phyloP scores from a whole-genome alignment of 106 monocot species.

The Xerophyta viscosa region DNA sequence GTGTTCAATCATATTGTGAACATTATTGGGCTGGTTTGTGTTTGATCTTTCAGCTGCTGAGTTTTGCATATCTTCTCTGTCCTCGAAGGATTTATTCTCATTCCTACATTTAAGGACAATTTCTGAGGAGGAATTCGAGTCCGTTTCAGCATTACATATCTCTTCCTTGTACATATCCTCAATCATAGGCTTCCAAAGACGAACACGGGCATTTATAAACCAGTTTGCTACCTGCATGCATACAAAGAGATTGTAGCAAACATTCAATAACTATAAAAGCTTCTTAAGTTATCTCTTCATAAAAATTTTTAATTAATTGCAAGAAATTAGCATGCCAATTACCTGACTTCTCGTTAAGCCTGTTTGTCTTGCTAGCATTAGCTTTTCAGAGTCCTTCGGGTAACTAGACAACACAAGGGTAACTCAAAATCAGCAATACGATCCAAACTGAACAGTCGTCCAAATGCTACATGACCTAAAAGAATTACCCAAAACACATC shows the following conservation, averaged over 20 bases:
- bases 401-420: slow-evolving; percentile 37
- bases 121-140: slow-evolving; percentile 70
- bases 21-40: slow-evolving; percentile 27
- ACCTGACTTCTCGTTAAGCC: slow-evolving; percentile 91
- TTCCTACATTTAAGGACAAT: slow-evolving; percentile 39
- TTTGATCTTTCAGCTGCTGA: slow-evolving; percentile 25
- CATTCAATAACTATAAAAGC: too few species aligned
- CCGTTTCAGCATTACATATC: slow-evolving; percentile 52
- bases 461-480: too few species aligned
- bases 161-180: slow-evolving; percentile 99
- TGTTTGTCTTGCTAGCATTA: slow-evolving; percentile 81
- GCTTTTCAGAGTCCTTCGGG: slow-evolving; percentile 88
- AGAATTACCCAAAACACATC: too few species aligned
- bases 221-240: slow-evolving; percentile 83
- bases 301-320: too few species aligned
- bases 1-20: slow-evolving; percentile 29
- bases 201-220: slow-evolving; percentile 97
- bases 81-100: slow-evolving; percentile 30
- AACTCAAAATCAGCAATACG: background rate
- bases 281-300: too few species aligned
- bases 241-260: too few species aligned
- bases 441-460: background rate
- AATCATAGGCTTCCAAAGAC: slow-evolving; percentile 97
- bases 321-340: background rate
- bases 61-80: slow-evolving; percentile 38